Conservation (phyloP, 257 asterid species). For the Fraxinus cuspidata region DNA sequence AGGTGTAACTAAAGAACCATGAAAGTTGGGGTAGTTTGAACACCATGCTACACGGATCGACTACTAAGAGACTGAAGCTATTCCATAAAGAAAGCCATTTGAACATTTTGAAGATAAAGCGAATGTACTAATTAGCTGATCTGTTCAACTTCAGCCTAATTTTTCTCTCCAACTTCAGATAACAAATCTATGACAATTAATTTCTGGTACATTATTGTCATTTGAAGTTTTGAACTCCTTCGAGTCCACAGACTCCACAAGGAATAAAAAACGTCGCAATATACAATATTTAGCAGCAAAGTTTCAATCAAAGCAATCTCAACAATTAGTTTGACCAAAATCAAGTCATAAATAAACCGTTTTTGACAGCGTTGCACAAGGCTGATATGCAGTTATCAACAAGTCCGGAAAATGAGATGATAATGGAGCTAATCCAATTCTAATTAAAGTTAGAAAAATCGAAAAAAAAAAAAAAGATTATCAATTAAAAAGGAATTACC, state of each 20-base stretch:
- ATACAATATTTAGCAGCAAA: neutral
- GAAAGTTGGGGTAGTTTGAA: neutral
- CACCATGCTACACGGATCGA: conserved; percentile 6
- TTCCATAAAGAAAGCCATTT: neutral
- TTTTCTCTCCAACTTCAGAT: neutral
- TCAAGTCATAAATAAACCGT: neutral
- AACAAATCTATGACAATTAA: conserved; percentile 11
- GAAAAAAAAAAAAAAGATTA: neutral
- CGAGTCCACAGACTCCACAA: neutral
- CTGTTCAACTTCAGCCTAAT: neutral
- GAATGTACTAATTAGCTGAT: neutral
- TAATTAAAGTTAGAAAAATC: conserved; percentile 18
- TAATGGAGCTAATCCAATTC: conserved; percentile 4
- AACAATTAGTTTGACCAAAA: conserved; percentile 13
- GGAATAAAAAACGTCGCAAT: too few relatives aligned
- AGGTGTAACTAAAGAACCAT: neutral
- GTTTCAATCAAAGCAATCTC: conserved; percentile 9
- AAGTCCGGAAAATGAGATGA: conserved; percentile 19
- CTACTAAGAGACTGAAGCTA: neutral
- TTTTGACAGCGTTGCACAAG: neutral
- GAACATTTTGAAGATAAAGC: neutral
- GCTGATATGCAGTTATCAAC: conserved; percentile 10
- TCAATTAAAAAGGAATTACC: conserved; percentile 40
- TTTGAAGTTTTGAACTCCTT: neutral
- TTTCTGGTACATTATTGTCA: neutral